Base-by-base conservation (phyloP, 2,329 filamentous ascomycete species). In the Penicillium paneum region DNA sequence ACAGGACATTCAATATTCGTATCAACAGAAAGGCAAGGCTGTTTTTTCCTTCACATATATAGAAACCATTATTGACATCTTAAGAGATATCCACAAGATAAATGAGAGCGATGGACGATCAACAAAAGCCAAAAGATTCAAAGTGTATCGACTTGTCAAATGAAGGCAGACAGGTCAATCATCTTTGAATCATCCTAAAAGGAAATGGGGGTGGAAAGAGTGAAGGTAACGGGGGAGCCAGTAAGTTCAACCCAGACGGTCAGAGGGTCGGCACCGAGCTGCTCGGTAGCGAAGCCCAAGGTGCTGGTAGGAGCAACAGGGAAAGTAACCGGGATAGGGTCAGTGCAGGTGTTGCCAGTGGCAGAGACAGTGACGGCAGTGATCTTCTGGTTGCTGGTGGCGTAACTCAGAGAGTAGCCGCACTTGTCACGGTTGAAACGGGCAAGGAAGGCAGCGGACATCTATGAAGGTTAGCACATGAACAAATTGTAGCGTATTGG, bases 391-490 rank as follows among this genome's bases (percentile, higher is more conserved):
- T 73, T 66, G 28, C 72, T 69, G 48, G 76, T 75, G 49, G 71
- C 72, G 67, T 79, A 82, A 19, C 67, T 72, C 48, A 84, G 61
- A 49, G 74, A 74, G 47, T 81, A 80, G 40, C 75, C 64, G 72
- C 83, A 82, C 46, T 69, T 69, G 66, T 85, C 82, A 40, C 82
- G 79, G 12, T 77, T 70, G 69, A 77, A 78, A 53, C 84, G 80
- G 52, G 79, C 75, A 39, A 78, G 64, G 71, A 86, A 86, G 3
- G 71, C 64, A 5, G 71, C 66, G 11, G 78, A 81, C 61, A 80
- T 74, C 68, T 71, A 49, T 4, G 26, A 21, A 4, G 31, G 32
- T 52, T 19, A 50, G 52, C 32, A 32, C 47, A 38, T 39, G 40
- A 24, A 24, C 15, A 26, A 41, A 13, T 29, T 36, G 5, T 38